These are phyloP conservation scores for Vitis hybrid DNA, from an alignment of 177 flowering plant genomes.

Conservation along the genomic window DNA sequence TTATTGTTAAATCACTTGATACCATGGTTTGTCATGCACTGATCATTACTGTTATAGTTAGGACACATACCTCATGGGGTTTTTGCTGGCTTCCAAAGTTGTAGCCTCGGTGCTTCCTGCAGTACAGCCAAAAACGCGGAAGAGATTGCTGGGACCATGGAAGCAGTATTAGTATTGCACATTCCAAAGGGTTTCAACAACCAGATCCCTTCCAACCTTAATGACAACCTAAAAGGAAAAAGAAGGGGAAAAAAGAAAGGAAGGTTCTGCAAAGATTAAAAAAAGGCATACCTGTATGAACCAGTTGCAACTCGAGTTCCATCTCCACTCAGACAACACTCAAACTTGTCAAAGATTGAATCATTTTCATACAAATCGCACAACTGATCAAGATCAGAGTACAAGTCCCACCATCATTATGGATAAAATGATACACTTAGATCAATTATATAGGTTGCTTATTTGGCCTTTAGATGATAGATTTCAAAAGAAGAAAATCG, in stretches of 20 bases:
- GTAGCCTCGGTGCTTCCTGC: constrained; percentile 66
- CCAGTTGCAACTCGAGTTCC: constrained; percentile 85
- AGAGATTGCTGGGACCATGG: constrained; percentile 59
- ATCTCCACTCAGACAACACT: constrained; percentile 84
- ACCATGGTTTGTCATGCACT: no score
- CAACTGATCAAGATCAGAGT: constrained; percentile 39
- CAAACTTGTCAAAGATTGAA: constrained; percentile 83
- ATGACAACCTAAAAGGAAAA: no score
- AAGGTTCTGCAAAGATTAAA: not conserved
- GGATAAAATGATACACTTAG: no score
- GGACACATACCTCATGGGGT: constrained; percentile 65
- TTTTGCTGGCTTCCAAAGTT: constrained; percentile 83
- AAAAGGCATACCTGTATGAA: constrained; percentile 62
- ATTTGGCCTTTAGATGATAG: no score
- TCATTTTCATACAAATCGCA: constrained; percentile 88
- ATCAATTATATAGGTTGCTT: no score
- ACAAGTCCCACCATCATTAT: no score
- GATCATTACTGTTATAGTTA: not conserved
- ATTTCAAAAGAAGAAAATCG: no score
- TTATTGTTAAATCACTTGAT: no score
- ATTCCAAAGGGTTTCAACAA: no score
- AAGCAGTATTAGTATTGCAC: not conserved
- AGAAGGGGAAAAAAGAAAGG: no score
- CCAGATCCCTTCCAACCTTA: no score
- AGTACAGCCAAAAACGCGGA: constrained; percentile 73